Conservation (phyloP, 169 alveolate genomes). For the Ichthyophthirius multifiliis region DNA sequence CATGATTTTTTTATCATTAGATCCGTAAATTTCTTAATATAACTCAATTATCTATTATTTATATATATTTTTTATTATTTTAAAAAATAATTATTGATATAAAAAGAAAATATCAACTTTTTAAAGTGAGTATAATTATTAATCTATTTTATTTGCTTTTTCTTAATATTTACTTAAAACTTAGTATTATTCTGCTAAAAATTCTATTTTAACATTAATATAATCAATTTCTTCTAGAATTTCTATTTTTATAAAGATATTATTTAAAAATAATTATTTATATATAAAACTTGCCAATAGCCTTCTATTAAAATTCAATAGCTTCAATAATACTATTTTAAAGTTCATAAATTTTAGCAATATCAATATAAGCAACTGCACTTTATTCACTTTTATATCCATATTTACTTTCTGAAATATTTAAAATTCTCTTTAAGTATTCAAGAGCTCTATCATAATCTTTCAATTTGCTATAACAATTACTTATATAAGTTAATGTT, state of each 20-base stretch:
- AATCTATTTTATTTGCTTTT: conserved; percentile 28
- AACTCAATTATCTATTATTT: too few relatives aligned
- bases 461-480: conserved; percentile 56
- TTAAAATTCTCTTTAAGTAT: conserved; percentile 37
- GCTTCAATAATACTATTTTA: conserved; percentile 47
- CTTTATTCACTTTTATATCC: conserved; percentile 39
- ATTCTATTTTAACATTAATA: conserved; percentile 32
- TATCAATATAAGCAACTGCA: conserved; percentile 44
- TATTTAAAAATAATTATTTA: too few relatives aligned
- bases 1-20: conserved; percentile 60
- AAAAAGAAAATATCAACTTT: conserved; percentile 52
- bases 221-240: conserved; percentile 23
- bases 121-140: conserved; percentile 45
- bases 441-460: conserved; percentile 53
- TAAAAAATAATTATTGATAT: too few relatives aligned
- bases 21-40: conserved; percentile 50
- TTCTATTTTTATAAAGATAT: too few relatives aligned
- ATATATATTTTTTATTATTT: too few relatives aligned
- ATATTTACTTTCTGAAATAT: conserved; percentile 42
- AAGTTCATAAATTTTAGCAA: conserved; percentile 50
- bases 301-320: conserved; percentile 33
- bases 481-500: conserved; percentile 32
- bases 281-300: too few relatives aligned
- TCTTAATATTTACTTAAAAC: conserved; percentile 35
- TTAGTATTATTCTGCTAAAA: conserved; percentile 37